Conservation (phyloP, 495 filamentous ascomycete species). For the Schizothecium vesticola region DNA sequence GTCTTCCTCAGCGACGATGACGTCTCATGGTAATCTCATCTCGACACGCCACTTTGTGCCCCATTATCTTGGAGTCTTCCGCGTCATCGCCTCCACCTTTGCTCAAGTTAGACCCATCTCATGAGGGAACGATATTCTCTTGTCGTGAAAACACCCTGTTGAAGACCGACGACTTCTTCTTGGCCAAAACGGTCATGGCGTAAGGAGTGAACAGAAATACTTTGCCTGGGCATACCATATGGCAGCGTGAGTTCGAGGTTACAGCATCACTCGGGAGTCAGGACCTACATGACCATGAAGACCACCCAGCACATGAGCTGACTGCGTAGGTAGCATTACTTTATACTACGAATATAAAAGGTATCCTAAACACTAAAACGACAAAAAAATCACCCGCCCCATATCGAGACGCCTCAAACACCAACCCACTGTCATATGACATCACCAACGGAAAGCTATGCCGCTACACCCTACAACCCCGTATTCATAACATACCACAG, state of each 20-base stretch:
- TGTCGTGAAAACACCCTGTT: too few species aligned
- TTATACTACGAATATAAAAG: neutral
- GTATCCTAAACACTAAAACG: neutral
- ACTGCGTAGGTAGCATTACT: neutral
- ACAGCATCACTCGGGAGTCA: neutral
- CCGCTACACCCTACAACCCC: neutral
- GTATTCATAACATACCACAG: conserved; percentile 28
- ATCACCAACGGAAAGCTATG: neutral
- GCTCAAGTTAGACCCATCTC: too few species aligned
- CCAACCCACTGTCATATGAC: neutral
- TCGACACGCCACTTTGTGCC: neutral
- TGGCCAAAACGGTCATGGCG: too few species aligned
- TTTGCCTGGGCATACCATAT: too few species aligned
- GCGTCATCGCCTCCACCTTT: neutral
- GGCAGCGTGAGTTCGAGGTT: too few species aligned
- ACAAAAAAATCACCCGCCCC: neutral
- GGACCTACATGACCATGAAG: too few species aligned
- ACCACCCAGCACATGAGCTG: too few species aligned
- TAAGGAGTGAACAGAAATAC: too few species aligned
- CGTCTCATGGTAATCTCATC: neutral
- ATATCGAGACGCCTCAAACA: neutral
- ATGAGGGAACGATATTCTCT: too few species aligned
- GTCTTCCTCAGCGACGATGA: neutral
- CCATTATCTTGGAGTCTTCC: neutral
- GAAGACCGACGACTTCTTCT: too few species aligned